phyloP scores from a whole-genome alignment of 1,284 basidiomycete genomes.

The Apiotrichum brassicae region DNA sequence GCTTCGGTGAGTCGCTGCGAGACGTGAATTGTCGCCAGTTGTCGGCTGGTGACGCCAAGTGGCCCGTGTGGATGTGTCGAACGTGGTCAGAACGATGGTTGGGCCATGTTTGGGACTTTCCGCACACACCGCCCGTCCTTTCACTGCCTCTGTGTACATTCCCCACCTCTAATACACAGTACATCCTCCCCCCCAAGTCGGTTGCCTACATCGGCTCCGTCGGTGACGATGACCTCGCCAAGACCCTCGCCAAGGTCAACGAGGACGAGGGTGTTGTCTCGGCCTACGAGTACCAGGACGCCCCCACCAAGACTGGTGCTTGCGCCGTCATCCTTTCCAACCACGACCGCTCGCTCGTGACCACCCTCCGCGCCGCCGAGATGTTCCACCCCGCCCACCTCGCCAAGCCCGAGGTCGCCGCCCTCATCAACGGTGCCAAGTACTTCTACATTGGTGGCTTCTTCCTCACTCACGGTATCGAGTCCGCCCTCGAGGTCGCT shows the following conservation, averaged over 20 bases:
- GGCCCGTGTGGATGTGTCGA: no score
- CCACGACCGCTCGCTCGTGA: constrained; percentile 87
- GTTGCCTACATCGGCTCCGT: constrained; percentile 95
- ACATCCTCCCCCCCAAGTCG: constrained; percentile 77
- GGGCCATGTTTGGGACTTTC: neutral
- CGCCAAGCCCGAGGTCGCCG: constrained; percentile 66
- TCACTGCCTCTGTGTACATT: neutral
- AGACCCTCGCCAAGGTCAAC: constrained; percentile 89
- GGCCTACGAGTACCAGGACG: constrained; percentile 75
- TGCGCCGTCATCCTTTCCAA: constrained; percentile 95
- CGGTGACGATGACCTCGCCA: constrained; percentile 82
- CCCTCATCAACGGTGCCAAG: constrained; percentile 71
- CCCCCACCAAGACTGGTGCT: constrained; percentile 85
- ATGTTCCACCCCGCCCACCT: constrained; percentile 79
- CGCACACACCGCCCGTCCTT: neutral
- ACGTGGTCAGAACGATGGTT: no score
- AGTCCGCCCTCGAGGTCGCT: constrained; percentile 67
- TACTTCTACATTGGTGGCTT: constrained; percentile 94
- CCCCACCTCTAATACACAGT: constrained; percentile 52
- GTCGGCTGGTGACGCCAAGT: neutral
- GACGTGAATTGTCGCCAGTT: neutral
- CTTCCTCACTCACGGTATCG: constrained; percentile 90
- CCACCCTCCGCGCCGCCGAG: constrained; percentile 83
- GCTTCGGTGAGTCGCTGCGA: constrained; percentile 67
- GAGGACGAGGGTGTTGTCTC: constrained; percentile 82